A percentile compares a stretch with the other conserved stretches of the same genome.
phyloP scores from a whole-genome alignment of 345 rosid species.

The Cardiospermum halicacabum region DNA sequence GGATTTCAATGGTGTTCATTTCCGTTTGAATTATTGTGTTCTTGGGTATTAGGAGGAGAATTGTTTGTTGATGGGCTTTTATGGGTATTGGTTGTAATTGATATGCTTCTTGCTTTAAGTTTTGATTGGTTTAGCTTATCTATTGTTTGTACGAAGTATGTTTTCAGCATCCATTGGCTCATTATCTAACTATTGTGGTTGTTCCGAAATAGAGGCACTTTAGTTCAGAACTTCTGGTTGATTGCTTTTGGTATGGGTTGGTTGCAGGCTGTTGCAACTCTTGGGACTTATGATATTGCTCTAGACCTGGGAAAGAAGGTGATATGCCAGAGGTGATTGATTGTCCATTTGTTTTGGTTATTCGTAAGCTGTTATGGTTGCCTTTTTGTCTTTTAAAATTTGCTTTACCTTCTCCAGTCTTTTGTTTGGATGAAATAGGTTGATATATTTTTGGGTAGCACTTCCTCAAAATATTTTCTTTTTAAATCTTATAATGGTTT shows the following conservation, averaged over 20 bases:
- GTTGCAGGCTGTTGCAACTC: constrained; percentile 71
- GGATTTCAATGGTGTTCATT: background rate
- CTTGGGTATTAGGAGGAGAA: background rate
- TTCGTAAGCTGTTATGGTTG: background rate
- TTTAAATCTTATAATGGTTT: background rate
- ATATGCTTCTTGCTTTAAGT: background rate
- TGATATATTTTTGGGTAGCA: background rate
- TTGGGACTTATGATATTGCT: constrained; percentile 88
- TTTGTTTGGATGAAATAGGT: background rate
- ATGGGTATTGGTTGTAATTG: background rate
- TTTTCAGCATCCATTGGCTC: background rate
- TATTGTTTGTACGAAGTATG: background rate
- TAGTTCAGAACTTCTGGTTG: background rate
- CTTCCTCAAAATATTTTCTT: background rate
- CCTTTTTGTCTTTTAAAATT: background rate
- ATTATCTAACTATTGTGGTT: background rate
- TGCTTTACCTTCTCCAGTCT: background rate
- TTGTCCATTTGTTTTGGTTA: constrained; percentile 1
- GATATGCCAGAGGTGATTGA: constrained; percentile 73
- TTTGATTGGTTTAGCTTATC: background rate
- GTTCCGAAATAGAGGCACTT: background rate
- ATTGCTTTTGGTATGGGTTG: constrained; percentile 8
- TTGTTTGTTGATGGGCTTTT: background rate
- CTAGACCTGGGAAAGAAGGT: constrained; percentile 89
- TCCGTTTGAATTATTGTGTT: background rate